Evolutionary conservation across 2,329 filamentous ascomycete species (phyloP).

Genomic region (Pestalotiopsis sp.): DNA sequence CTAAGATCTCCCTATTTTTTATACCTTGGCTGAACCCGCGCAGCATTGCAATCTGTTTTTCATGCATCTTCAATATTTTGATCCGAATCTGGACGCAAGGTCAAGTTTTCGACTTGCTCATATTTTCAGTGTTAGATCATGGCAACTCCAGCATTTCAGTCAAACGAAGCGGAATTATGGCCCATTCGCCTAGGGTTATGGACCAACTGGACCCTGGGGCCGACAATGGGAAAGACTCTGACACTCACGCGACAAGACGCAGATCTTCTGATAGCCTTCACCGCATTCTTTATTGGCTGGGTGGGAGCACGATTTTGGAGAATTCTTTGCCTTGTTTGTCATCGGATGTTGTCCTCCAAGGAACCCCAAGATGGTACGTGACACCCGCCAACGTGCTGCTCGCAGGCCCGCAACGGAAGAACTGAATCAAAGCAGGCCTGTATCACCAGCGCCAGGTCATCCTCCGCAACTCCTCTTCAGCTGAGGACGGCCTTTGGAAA

Average conservation of each 20-base stretch:
- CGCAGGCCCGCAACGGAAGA: too few relatives aligned
- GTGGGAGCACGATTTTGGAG: conserved; percentile 21
- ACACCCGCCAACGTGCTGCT: too few relatives aligned
- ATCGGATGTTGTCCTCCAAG: conserved; percentile 15
- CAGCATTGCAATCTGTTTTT: too few relatives aligned
- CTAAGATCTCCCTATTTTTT: too few relatives aligned
- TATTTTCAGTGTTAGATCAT: too few relatives aligned
- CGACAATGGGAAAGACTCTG: conserved; percentile 16
- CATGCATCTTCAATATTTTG: too few relatives aligned
- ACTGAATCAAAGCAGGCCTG: not conserved
- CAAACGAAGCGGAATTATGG: too few relatives aligned
- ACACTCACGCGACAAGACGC: conserved; percentile 13
- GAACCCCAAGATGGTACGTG: not conserved
- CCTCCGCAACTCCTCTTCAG: conserved; percentile 19
- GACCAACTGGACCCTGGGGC: conserved; percentile 18
- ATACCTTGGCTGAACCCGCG: too few relatives aligned
- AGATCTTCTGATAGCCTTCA: conserved; percentile 20
- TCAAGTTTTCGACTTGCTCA: too few relatives aligned
- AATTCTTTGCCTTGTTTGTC: conserved; percentile 17
- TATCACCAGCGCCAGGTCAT: conserved; percentile 22
- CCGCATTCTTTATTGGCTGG: conserved; percentile 20
- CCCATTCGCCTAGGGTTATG: conserved; percentile 15
- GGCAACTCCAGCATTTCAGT: too few relatives aligned
- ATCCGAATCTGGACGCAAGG: too few relatives aligned
- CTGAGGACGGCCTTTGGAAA: conserved; percentile 15